phyloP scores from a whole-genome alignment of 1,284 basidiomycete genomes.

The Neonothopanus nambi region DNA sequence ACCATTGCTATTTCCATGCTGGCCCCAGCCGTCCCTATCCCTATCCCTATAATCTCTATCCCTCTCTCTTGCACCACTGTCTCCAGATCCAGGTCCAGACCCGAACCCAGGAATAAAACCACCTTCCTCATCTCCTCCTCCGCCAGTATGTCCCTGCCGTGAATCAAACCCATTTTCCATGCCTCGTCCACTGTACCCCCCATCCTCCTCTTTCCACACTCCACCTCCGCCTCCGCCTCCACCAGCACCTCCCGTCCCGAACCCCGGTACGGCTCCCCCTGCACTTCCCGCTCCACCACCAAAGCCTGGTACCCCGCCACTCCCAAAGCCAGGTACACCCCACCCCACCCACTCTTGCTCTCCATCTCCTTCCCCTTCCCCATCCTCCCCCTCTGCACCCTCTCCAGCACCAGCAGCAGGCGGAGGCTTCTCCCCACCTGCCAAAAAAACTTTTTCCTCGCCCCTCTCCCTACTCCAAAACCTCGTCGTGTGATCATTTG shows the following conservation, averaged over 20 bases:
- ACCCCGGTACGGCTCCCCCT: constrained; percentile 35
- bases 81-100: too few species aligned
- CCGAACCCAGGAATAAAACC: too few species aligned
- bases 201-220: constrained; percentile 11
- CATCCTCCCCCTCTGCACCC: constrained; percentile 57
- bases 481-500: constrained; percentile 96
- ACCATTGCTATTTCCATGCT: too few species aligned
- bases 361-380: too few species aligned
- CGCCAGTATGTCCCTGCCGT: too few species aligned
- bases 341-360: constrained; percentile 54
- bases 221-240: constrained; percentile 20
- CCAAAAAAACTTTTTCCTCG: constrained; percentile 68
- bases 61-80: constrained; percentile 1
- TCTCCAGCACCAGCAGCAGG: constrained; percentile 39
- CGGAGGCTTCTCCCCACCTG: constrained; percentile 68
- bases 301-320: constrained; percentile 25
- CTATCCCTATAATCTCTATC: constrained; percentile 19
- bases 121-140: too few species aligned
- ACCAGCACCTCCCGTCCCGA: constrained; percentile 54
- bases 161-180: background rate
- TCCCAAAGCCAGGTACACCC: constrained; percentile 55
- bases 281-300: constrained; percentile 36
- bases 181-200: background rate
- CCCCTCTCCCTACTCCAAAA: constrained; percentile 95
- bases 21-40: constrained; percentile 20